Percentiles rank a stretch among this genome's conserved stretches.
These are phyloP conservation scores for Septoria linicola DNA, from an alignment of 2,329 filamentous ascomycete genomes.

Conservation along the genomic window DNA sequence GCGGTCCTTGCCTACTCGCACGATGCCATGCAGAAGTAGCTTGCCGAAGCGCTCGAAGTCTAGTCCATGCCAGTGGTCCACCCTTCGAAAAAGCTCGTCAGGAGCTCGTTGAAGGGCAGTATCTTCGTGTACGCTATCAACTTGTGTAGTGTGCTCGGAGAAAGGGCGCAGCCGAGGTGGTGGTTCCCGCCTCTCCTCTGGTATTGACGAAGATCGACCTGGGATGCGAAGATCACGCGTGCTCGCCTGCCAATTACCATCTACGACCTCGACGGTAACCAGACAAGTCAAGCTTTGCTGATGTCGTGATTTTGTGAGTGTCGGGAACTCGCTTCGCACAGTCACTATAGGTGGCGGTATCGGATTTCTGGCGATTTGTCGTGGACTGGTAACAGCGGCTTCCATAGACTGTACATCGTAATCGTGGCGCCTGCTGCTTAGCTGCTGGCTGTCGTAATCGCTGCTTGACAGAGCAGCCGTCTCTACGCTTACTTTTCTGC, in stretches of 20 bases:
- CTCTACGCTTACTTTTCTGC: slow-evolving; percentile 74
- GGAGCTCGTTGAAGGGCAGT: slow-evolving; percentile 75
- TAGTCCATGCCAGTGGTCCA: slow-evolving; percentile 97
- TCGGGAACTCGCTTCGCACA: slow-evolving; percentile 94
- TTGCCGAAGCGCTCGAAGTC: slow-evolving; percentile 94
- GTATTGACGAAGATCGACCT: slow-evolving; percentile 45
- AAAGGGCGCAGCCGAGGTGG: slow-evolving; percentile 42
- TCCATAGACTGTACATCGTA: slow-evolving; percentile 98
- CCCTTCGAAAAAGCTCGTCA: slow-evolving; percentile 77
- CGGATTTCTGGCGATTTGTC: slow-evolving; percentile 70
- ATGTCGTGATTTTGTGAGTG: slow-evolving; percentile 83
- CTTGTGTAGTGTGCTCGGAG: slow-evolving; percentile 45
- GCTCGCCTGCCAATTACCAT: slow-evolving; percentile 85
- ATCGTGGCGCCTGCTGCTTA: slow-evolving; percentile 73
- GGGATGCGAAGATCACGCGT: slow-evolving; percentile 69
- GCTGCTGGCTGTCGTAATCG: slow-evolving; percentile 76
- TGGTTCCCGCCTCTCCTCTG: slow-evolving; percentile 58
- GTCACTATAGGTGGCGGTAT: slow-evolving; percentile 91
- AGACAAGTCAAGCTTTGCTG: slow-evolving; percentile 94
- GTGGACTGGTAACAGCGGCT: slow-evolving; percentile 73
- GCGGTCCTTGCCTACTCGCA: slow-evolving; percentile 93
- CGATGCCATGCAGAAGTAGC: slow-evolving; percentile 80
- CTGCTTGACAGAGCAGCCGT: slow-evolving; percentile 72
- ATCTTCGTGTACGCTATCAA: slow-evolving; percentile 63
- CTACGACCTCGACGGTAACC: slow-evolving; percentile 88